Evolutionary conservation across 2,329 filamentous ascomycete species (phyloP).

Genomic region (Fusarium pseudocircinatum): DNA sequence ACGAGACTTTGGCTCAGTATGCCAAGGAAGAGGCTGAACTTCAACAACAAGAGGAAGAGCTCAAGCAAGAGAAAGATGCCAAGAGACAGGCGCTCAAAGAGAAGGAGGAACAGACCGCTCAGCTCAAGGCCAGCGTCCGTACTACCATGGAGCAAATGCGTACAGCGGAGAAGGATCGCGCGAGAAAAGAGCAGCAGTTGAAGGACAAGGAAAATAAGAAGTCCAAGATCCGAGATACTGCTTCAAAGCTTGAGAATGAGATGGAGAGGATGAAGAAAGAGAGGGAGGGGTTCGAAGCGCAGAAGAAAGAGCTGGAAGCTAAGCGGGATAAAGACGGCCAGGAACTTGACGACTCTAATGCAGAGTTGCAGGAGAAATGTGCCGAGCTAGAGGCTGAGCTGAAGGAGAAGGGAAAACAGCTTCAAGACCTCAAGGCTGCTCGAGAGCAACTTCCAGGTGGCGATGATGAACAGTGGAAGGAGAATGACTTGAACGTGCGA

Average conservation of each 20-base stretch:
- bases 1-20: constrained; percentile 77
- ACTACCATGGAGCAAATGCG: constrained; percentile 84
- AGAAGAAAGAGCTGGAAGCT: constrained; percentile 61
- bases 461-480: constrained; percentile 67
- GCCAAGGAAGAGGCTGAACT: constrained; percentile 77
- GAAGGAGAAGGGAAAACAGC: constrained; percentile 70
- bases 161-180: constrained; percentile 78
- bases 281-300: constrained; percentile 62
- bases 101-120: constrained; percentile 89
- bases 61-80: constrained; percentile 81
- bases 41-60: constrained; percentile 69
- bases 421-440: constrained; percentile 79
- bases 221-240: constrained; percentile 75
- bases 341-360: constrained; percentile 64
- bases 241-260: constrained; percentile 73
- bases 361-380: constrained; percentile 71
- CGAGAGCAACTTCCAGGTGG: constrained; percentile 70
- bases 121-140: constrained; percentile 82
- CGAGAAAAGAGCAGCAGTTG: constrained; percentile 78
- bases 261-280: constrained; percentile 68
- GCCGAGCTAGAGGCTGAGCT: constrained; percentile 76
- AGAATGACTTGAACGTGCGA: constrained; percentile 61
- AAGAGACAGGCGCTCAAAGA: constrained; percentile 83
- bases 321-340: constrained; percentile 63
- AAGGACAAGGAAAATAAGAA: constrained; percentile 75